Percentiles rank a stretch among this genome's conserved stretches.
phyloP scores from a whole-genome alignment of 2,329 filamentous ascomycete species.

The Geosmithia flava region DNA sequence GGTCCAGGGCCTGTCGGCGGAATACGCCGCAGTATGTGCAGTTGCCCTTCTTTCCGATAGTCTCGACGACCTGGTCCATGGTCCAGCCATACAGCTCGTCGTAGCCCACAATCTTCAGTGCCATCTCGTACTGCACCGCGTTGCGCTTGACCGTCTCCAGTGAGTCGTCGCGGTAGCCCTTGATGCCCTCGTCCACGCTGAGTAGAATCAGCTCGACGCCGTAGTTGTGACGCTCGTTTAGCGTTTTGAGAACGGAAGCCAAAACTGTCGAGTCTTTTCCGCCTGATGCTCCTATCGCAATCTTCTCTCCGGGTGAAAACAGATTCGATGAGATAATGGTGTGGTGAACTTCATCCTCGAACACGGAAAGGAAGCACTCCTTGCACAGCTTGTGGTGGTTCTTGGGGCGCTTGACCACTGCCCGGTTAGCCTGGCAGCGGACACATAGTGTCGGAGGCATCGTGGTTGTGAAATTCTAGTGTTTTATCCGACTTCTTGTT shows the following conservation, averaged over 20 bases:
- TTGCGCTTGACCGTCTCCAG: slow-evolving; percentile 95
- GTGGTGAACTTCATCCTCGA: slow-evolving; percentile 88
- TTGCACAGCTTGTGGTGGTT: slow-evolving; percentile 92
- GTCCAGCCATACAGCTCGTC: slow-evolving; percentile 95
- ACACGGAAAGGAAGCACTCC: slow-evolving; percentile 72
- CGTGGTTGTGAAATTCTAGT: slow-evolving; percentile 2
- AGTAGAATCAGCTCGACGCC: slow-evolving; percentile 75
- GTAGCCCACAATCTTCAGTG: slow-evolving; percentile 84
- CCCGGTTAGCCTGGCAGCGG: slow-evolving; percentile 63
- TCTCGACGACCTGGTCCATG: slow-evolving; percentile 96
- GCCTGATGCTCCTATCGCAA: slow-evolving; percentile 92
- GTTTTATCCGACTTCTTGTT: neutral
- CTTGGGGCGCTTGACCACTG: slow-evolving; percentile 86
- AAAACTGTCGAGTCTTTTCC: slow-evolving; percentile 97
- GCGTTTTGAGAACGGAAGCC: slow-evolving; percentile 83
- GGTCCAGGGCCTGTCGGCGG: slow-evolving; percentile 81
- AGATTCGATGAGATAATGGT: slow-evolving; percentile 75
- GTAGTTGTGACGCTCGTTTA: slow-evolving; percentile 84
- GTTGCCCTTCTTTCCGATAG: slow-evolving; percentile 95
- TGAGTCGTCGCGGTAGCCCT: slow-evolving; percentile 90
- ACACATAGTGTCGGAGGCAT: slow-evolving; percentile 75
- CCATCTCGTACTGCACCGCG: slow-evolving; percentile 80
- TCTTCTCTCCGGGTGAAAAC: slow-evolving; percentile 70
- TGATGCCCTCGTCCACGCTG: slow-evolving; percentile 95
- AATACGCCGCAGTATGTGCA: slow-evolving; percentile 99